Evolutionary conservation across 345 rosid species (phyloP), one percentile per base, ranked within the genome.

Genomic region (Sisymbrium altissimum): DNA sequence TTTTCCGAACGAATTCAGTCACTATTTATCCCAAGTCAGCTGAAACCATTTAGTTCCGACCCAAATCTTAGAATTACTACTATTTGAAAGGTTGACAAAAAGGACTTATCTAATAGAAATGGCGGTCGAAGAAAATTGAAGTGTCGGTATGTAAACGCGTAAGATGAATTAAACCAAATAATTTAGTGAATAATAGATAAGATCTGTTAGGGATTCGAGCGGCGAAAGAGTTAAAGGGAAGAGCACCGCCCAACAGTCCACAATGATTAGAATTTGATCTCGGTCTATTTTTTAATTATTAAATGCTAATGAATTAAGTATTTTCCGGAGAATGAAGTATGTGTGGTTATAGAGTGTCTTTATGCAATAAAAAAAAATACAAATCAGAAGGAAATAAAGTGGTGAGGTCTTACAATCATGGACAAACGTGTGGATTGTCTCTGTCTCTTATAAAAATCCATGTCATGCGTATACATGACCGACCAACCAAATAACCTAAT

Each of bases 341-440:
- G 8, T 32, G 25, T 70, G 23, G 14, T 19, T 13, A 38, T n/a
- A 38, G 56, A 58, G 72, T n/a, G n/a, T n/a, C n/a, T n/a, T n/a
- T n/a, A n/a, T n/a, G n/a, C n/a, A n/a, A n/a, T n/a, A n/a, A n/a
- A n/a, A n/a, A n/a, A n/a, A n/a, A n/a, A n/a, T n/a, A n/a, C n/a
- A n/a, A n/a, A n/a, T n/a, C n/a, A n/a, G n/a, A n/a, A n/a, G n/a
- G n/a, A n/a, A n/a, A n/a, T n/a, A n/a, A n/a, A n/a, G n/a, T 48
- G 55, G 50, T 46, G 39, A 56, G 66, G 67, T 39, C 61, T 66
- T 48, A 13, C 27, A 58, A 56, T 74, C 27, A 46, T 67, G 61
- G 49, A 59, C 78, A 58, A 59, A 23, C 73, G 78, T 74, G 73
- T 67, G 78, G 67, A 54, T 59, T 66, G 78, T 74, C 61, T 52